Conservation (phyloP, 2,329 filamentous ascomycete genomes). For the Fusarium sp. region DNA sequence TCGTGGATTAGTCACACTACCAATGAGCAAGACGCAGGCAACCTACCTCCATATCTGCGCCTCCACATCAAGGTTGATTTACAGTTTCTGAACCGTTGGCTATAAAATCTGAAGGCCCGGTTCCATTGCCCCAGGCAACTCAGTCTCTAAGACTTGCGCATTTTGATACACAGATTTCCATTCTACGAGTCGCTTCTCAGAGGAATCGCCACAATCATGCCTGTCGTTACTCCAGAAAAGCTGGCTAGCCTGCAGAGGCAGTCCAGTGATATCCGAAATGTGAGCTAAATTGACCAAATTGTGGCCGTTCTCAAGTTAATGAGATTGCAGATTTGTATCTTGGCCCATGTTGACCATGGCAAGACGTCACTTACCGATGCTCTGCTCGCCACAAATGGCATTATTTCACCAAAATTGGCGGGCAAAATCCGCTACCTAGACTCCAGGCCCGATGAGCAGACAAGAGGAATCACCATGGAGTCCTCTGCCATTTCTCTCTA, state of each 20-base stretch:
- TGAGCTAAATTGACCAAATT: constrained; percentile 56
- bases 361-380: constrained; percentile 98
- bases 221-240: constrained; percentile 90
- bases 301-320: not conserved
- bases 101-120: constrained; percentile 15
- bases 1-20: constrained; percentile 42
- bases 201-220: constrained; percentile 71
- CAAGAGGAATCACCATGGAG: constrained; percentile 99
- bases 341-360: constrained; percentile 97
- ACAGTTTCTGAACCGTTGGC: constrained; percentile 1
- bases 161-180: constrained; percentile 6
- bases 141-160: constrained; percentile 4
- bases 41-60: constrained; percentile 13
- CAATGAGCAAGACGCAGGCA: constrained; percentile 24
- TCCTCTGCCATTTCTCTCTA: constrained; percentile 97
- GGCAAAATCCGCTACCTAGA: constrained; percentile 98
- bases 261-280: constrained; percentile 91
- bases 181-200: not conserved
- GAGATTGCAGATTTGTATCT: constrained; percentile 81
- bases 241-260: constrained; percentile 90
- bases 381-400: constrained; percentile 97
- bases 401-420: constrained; percentile 96
- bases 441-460: constrained; percentile 94
- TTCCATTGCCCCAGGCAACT: constrained; percentile 3
- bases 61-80: constrained; percentile 16